Percentiles rank a stretch among this genome's conserved stretches.
Evolutionary conservation across 2,329 filamentous ascomycete species (phyloP).

Genomic region (Cryoendolithus antarcticus): DNA sequence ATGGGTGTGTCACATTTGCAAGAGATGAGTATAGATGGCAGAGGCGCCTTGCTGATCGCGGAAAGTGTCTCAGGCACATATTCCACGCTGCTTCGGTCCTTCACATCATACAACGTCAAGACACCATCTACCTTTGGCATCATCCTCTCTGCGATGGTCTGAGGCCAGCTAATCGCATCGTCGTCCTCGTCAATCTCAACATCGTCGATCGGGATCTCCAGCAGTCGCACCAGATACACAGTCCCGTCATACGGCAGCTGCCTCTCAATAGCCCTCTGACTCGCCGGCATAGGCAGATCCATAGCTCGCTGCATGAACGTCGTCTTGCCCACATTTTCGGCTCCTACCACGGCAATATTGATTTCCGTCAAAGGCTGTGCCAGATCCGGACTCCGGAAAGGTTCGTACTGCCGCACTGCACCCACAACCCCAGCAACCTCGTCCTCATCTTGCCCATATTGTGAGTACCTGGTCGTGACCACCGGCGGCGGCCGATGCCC

Average conservation of each 20-base stretch:
- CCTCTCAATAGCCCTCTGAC: conserved; percentile 32
- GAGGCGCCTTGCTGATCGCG: conserved; percentile 56
- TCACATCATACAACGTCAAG: conserved; percentile 78
- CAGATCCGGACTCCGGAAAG: conserved; percentile 13
- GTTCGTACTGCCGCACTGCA: conserved; percentile 14
- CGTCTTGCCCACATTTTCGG: conserved; percentile 43
- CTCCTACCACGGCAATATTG: conserved; percentile 47
- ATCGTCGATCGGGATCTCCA: conserved; percentile 43
- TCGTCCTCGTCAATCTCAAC: conserved; percentile 38
- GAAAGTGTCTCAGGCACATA: conserved; percentile 65
- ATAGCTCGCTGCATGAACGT: conserved; percentile 47
- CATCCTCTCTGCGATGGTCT: conserved; percentile 48
- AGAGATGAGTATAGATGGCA: conserved; percentile 72
- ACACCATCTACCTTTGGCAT: conserved; percentile 71
- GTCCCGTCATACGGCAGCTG: conserved; percentile 46
- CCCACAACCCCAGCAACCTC: conserved; percentile 20
- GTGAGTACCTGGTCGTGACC: background rate
- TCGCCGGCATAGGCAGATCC: conserved; percentile 36
- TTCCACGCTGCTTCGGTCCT: conserved; percentile 60
- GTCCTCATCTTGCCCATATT: conserved; percentile 18
- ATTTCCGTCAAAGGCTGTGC: conserved; percentile 35
- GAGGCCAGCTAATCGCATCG: conserved; percentile 45
- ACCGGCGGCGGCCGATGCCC: conserved; percentile 4
- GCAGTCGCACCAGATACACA: conserved; percentile 43
- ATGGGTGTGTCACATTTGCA: conserved; percentile 79